These are phyloP conservation scores for Trypanosoma grayi DNA, from an alignment of 208 protist genomes.

Conservation along the genomic window DNA sequence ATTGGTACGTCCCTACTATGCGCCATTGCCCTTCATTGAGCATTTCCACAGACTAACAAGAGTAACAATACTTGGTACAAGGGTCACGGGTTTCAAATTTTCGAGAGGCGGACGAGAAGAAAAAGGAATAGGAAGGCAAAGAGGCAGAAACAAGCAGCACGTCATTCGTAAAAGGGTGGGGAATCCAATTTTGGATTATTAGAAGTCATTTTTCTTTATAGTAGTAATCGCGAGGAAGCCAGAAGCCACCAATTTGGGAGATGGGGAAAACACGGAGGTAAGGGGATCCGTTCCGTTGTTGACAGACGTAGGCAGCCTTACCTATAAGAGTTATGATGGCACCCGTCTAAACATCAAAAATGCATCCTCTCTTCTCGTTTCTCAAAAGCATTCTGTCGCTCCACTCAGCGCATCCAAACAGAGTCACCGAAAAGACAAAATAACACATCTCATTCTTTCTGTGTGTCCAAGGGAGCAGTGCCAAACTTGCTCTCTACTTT, in stretches of 20 bases:
- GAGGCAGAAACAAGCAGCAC: no score
- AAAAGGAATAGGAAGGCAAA: neutral
- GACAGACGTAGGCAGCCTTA: no score
- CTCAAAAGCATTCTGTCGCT: neutral
- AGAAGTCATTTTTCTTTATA: no score
- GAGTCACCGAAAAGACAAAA: neutral
- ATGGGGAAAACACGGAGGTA: no score
- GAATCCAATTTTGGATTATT: no score
- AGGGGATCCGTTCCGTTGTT: no score
- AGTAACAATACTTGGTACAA: neutral
- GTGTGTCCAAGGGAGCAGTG: constrained; percentile 1
- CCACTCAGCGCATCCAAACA: neutral
- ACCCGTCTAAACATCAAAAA: no score
- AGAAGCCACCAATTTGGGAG: no score
- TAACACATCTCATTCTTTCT: constrained; percentile 6
- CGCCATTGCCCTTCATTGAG: constrained; percentile 29
- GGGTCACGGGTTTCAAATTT: neutral
- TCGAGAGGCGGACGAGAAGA: neutral
- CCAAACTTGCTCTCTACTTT: constrained; percentile 65
- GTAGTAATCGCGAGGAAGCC: no score
- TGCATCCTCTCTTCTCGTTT: no score
- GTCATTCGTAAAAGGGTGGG: no score
- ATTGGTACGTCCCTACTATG: constrained; percentile 39
- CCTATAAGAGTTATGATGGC: no score
- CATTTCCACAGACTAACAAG: neutral